Conservation (phyloP, 306 rosid genomes). For the Lithocarpus polystachyus region DNA sequence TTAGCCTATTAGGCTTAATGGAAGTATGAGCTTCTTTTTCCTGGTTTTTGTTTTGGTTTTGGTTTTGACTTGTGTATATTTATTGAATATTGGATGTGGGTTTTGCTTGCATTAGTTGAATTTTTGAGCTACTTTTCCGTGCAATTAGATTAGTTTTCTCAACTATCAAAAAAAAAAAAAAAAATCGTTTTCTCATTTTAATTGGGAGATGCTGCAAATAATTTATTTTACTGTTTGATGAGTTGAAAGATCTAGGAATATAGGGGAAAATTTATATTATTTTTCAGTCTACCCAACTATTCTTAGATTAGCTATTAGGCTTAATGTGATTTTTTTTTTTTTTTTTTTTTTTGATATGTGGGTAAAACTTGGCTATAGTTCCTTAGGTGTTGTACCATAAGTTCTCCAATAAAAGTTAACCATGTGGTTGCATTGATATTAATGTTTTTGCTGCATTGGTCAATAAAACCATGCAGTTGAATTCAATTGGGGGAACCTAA, state of each 20-base stretch:
- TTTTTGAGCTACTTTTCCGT: not conserved
- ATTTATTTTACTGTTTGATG: not conserved
- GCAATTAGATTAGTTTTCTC: not conserved
- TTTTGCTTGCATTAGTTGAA: conserved; percentile 11
- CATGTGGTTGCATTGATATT: too few relatives aligned
- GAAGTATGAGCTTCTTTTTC: conserved; percentile 52
- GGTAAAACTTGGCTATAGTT: too few relatives aligned
- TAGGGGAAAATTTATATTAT: not conserved
- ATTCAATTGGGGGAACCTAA: not conserved
- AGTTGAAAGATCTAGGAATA: conserved; percentile 3
- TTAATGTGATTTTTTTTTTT: conserved; percentile 38
- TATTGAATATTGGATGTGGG: not conserved
- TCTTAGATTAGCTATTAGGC: not conserved
- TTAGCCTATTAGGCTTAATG: not conserved
- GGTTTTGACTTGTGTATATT: not conserved
- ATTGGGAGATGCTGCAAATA: not conserved
- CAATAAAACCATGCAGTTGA: too few relatives aligned
- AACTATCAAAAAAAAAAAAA: too few relatives aligned
- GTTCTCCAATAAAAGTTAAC: too few relatives aligned
- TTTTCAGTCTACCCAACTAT: not conserved
- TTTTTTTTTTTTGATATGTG: not conserved
- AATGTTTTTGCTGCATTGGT: too few relatives aligned
- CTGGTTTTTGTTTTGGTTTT: not conserved
- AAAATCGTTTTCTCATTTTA: not conserved
- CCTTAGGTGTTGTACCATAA: too few relatives aligned